Percentiles rank a stretch among this genome's conserved stretches.
Evolutionary conservation across 345 rosid species (phyloP).

Genomic region (Populus euphratica): DNA sequence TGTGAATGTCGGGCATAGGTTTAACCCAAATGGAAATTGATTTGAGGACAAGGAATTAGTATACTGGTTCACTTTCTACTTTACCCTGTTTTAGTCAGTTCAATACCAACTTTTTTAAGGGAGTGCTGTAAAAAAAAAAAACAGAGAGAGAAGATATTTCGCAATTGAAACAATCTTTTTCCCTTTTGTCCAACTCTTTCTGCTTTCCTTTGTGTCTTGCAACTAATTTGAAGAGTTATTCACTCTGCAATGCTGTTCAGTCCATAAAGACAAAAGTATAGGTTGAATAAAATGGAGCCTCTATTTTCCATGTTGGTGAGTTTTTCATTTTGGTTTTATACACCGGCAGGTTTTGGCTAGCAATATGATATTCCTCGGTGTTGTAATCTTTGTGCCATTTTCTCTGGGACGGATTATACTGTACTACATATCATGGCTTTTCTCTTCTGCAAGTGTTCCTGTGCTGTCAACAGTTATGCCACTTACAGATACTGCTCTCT

Average conservation of each 20-base stretch:
- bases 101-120: not conserved
- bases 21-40: not conserved
- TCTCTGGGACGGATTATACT: slow-evolving; percentile 78
- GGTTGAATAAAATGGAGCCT: not conserved
- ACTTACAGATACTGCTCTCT: slow-evolving; percentile 58
- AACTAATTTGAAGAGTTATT: not conserved
- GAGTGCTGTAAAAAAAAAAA: not conserved
- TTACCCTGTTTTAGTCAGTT: not conserved
- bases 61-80: not conserved
- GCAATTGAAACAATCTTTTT: not conserved
- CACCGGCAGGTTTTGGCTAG: slow-evolving; percentile 86
- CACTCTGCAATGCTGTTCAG: not conserved
- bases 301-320: not conserved
- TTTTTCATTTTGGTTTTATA: slow-evolving; percentile 13
- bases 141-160: not conserved
- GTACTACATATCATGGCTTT: slow-evolving; percentile 68
- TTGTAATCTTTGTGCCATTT: slow-evolving; percentile 87
- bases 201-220: not conserved
- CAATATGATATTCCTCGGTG: slow-evolving; percentile 99
- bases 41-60: slow-evolving; percentile 8
- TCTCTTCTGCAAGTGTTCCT: slow-evolving; percentile 77
- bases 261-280: not conserved
- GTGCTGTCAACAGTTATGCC: slow-evolving; percentile 61
- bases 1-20: not conserved
- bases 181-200: not conserved